Evolutionary conservation across 768 basidiomycete species (phyloP).

Genomic region (Daedalea quercina): DNA sequence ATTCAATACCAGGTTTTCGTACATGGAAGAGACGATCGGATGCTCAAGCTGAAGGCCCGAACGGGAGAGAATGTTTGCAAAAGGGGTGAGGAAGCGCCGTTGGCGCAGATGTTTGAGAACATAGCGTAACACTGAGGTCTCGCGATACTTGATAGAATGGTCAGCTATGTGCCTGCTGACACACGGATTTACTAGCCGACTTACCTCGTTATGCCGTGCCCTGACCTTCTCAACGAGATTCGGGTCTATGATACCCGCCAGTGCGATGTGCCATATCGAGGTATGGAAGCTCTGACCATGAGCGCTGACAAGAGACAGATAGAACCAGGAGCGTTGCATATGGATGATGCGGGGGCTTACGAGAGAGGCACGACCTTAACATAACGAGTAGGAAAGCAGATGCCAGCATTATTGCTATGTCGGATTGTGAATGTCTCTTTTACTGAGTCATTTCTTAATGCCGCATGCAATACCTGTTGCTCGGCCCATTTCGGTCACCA

Average conservation of each 20-base stretch:
- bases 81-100: conserved; percentile 63
- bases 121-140: conserved; percentile 57
- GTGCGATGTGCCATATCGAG: conserved; percentile 70
- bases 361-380: conserved; percentile 72
- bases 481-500: background rate
- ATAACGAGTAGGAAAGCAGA: conserved; percentile 58
- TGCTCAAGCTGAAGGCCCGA: conserved; percentile 59
- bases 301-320: conserved; percentile 36
- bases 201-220: conserved; percentile 55
- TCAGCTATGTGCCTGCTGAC: background rate
- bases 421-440: conserved; percentile 59
- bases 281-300: conserved; percentile 70
- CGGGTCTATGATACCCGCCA: conserved; percentile 54
- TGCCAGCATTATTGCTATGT: conserved; percentile 47
- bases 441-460: conserved; percentile 57
- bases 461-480: conserved; percentile 39
- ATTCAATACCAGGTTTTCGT: conserved; percentile 56
- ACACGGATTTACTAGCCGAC: conserved; percentile 8
- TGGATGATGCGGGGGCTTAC: conserved; percentile 34
- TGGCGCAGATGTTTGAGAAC: conserved; percentile 74
- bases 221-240: conserved; percentile 49
- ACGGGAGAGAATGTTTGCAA: conserved; percentile 48
- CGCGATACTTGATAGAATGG: conserved; percentile 45
- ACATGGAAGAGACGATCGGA: conserved; percentile 59
- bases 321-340: background rate